Evolutionary conservation across 345 rosid genomes (phyloP), one percentile per base, ranked within the genome.

Genomic region (Carallia brachiata): DNA sequence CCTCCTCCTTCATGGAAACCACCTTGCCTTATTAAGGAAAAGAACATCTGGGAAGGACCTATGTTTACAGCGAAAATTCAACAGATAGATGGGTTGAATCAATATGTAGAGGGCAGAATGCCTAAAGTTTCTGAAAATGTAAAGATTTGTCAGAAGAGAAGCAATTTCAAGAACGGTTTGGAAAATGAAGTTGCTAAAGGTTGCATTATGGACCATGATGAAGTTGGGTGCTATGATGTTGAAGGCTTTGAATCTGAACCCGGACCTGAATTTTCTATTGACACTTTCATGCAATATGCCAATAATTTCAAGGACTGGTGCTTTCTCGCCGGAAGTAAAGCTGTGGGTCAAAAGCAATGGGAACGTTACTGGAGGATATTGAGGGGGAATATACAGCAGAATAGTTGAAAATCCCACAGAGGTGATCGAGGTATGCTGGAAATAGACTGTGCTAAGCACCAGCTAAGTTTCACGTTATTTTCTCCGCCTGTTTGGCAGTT

Each of bases 1-100:
- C 95, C 95, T 66, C 95, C 97, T 66, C 68, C 82, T 67, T 84
- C 93, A 61, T 89, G 96, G 97, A 57, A 89, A 66, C 88, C 89
- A 36, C 88, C 81, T 13, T 87, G 88, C 80, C 75, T 68, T 68
- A 52, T 89, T 17, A 70, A 77, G 74, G 84, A 84, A 78, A 66
- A 71, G 48, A 63, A 74, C 36, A 52, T 78, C 58, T 86, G 95
- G 95, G 83, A 79, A 74, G 69, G 19, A 57, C 79, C 88, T 66
- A 61, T 4, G 6, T 88, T 87, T 77, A 63, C 31, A 52, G n/a
- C 88, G 56, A 81, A 80, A 62, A 40, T 68, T 69, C 96, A 91
- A 74, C 72, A 73, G 73, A 61, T 86, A 79, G 87, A 73, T 74
- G 84, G 81, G 59, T 54, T 66, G 58, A 70, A 70, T 36, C 79